These are phyloP conservation scores for Climacium dendroides DNA, from an alignment of 225 moss, liverwort and hornwort species.

Conservation along the genomic window DNA sequence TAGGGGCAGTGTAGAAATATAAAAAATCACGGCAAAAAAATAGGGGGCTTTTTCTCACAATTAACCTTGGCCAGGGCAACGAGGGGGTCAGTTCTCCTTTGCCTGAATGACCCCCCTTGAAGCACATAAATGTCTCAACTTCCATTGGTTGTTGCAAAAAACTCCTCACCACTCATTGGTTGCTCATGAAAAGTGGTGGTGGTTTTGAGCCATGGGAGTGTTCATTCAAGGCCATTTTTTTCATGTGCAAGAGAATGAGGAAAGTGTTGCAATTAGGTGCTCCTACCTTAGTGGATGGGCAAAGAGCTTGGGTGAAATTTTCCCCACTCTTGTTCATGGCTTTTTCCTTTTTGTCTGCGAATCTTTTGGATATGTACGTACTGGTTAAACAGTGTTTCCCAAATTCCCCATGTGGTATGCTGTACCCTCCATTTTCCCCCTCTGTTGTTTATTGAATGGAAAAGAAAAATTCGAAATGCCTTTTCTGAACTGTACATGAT, in stretches of 20 bases:
- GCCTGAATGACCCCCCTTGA: no score
- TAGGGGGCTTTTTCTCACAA: no score
- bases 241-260: accelerated
- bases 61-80: no score
- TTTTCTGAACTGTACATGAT: background rate
- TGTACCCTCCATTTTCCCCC: background rate
- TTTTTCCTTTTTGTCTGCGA: background rate
- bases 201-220: background rate
- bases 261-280: background rate
- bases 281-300: background rate
- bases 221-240: background rate
- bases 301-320: background rate
- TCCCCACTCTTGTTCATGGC: no score
- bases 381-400: background rate
- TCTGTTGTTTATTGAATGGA: background rate
- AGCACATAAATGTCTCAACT: background rate
- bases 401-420: no score
- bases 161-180: background rate
- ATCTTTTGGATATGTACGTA: background rate
- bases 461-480: background rate
- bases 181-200: background rate
- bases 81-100: no score
- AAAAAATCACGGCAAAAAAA: no score
- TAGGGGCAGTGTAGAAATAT: no score
- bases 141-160: background rate